These are phyloP conservation scores for Boletellus emodensis DNA, from an alignment of 768 basidiomycete species.

Conservation along the genomic window DNA sequence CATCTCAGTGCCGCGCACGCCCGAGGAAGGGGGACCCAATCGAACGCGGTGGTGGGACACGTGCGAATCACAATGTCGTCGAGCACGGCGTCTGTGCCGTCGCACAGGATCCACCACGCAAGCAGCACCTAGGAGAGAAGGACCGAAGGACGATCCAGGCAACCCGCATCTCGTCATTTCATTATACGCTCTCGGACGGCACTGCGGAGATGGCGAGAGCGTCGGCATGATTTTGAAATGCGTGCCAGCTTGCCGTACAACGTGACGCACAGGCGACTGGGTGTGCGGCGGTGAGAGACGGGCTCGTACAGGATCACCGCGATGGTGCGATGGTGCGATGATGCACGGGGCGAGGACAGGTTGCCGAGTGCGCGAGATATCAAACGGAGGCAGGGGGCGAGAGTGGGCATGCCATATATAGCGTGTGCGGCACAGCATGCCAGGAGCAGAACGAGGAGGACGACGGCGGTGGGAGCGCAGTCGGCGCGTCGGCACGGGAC, in stretches of 20 bases:
- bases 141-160: slow-evolving; percentile 19
- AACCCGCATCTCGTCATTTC: slow-evolving; percentile 24
- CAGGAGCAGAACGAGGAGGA: too few species aligned
- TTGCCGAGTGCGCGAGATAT: too few species aligned
- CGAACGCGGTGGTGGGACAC: slow-evolving; percentile 1
- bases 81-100: slow-evolving; percentile 20
- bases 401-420: not conserved
- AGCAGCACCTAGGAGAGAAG: slow-evolving; percentile 25
- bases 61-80: slow-evolving; percentile 17
- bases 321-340: too few species aligned
- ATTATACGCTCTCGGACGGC: slow-evolving; percentile 19
- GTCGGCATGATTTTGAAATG: too few species aligned
- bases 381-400: not conserved
- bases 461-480: slow-evolving; percentile 13
- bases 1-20: slow-evolving; percentile 8
- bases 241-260: too few species aligned
- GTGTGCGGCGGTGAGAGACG: too few species aligned
- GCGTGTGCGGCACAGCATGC: not conserved
- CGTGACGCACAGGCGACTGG: too few species aligned
- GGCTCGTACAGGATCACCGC: too few species aligned
- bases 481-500: slow-evolving; percentile 7
- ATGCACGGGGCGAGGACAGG: not conserved
- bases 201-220: slow-evolving; percentile 22
- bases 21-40: slow-evolving; percentile 3
- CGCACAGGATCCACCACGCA: slow-evolving; percentile 25